Base-by-base conservation (phyloP, 2,329 filamentous ascomycete species). In the Colletotrichum costaricense region DNA sequence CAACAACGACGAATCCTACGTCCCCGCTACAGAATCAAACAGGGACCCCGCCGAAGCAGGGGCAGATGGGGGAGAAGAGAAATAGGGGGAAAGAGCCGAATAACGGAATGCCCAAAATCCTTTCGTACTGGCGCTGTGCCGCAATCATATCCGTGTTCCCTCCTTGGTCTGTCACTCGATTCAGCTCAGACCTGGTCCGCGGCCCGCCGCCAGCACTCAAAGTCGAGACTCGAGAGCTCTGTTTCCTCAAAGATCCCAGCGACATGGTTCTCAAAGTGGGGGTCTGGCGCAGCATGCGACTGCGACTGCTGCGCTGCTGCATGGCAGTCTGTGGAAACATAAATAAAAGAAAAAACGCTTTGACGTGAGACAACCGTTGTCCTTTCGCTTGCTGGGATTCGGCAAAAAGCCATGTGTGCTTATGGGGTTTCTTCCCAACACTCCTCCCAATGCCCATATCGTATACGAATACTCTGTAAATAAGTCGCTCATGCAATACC, bases 251-350 rank as follows among this genome's bases (percentile, higher is more conserved):
- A 22, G 33, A 56, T 56, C 22, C 63, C 63, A 11, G 33, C 52
- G 33, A 56, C 52, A 46, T 65, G 63, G 63, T 56, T 54, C 63
- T 35, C 9, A 33, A 42, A 33, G 52, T 57, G 49, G 30, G 63
- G 22, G 22, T 24, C 7, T 35, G 33, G 33, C 33, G 33, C 33
- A 35, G 33, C 33, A 35, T 35, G 33, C 33, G 11, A 35, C 33
- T 12, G 33, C 7, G 49, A 19, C 14, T 42, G 19, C 42, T 49
- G 42, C 19, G 42, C 42, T 46, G 19, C 42, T 5, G 52, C 63
- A 12, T 56, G 52, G 19, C 19, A 55, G 33, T 56, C 56, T 65
- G 24, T 49, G 38, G 19, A 42, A 42, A 19, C 14, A 6, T 16
- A 42, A 16, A 16, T 16, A 42, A 42, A 35, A 8, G 11, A 28